Evolutionary conservation across 1,284 basidiomycete species (phyloP).

Genomic region (Malassezia yamatoensis): DNA sequence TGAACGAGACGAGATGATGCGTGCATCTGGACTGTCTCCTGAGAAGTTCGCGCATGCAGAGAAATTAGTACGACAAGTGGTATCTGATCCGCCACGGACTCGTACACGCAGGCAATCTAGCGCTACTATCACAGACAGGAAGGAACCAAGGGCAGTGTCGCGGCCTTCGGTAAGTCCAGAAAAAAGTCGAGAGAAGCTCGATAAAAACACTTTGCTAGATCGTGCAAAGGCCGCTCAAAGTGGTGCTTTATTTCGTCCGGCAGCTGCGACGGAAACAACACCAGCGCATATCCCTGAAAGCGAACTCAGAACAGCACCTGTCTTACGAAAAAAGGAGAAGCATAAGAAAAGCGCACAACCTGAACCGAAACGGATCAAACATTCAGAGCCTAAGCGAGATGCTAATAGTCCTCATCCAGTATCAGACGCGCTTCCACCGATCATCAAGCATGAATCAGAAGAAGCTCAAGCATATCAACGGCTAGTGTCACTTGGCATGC

Average conservation of each 20-base stretch:
- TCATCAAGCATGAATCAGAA: neutral
- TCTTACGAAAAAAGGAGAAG: neutral
- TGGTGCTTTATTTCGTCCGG: slow-evolving; percentile 1
- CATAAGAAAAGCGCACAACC: neutral
- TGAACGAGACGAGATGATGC: neutral
- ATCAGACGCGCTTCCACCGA: neutral
- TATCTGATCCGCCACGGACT: neutral
- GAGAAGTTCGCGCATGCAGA: slow-evolving; percentile 3
- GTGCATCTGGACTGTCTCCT: slow-evolving; percentile 11
- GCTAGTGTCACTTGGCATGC: slow-evolving; percentile 9
- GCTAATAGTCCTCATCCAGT: neutral
- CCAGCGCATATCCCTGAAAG: neutral
- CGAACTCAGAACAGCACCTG: neutral
- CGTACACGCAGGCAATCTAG: neutral
- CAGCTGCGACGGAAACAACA: neutral
- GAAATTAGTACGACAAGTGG: neutral
- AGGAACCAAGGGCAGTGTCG: neutral
- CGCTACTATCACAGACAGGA: neutral
- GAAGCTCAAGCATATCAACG: neutral
- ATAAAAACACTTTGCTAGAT: neutral
- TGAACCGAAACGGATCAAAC: neutral
- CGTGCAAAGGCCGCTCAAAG: slow-evolving; percentile 6
- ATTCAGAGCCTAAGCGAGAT: neutral
- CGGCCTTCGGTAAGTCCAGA: neutral
- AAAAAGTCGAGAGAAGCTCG: neutral